Percentiles rank a stretch among this genome's conserved stretches.
Conservation (phyloP, 371 early-diverging fungal species). For the Haplosporangium sp. region DNA sequence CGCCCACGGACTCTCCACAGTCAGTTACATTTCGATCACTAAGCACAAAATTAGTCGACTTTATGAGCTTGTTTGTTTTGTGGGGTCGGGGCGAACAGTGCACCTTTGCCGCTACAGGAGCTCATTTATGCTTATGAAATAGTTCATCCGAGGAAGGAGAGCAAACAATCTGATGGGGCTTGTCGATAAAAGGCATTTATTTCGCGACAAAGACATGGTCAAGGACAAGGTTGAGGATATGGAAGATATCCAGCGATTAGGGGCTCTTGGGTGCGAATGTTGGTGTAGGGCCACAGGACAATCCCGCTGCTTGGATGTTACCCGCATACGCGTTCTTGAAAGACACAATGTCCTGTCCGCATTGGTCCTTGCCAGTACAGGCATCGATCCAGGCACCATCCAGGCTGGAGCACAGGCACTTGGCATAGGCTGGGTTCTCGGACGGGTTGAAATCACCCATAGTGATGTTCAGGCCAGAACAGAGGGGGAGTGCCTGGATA, state of each 20-base stretch:
- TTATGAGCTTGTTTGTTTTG: too few species aligned
- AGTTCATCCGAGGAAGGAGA: neutral
- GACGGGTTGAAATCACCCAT: constrained; percentile 19
- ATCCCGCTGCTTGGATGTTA: constrained; percentile 14
- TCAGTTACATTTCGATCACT: too few species aligned
- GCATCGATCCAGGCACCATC: constrained; percentile 37
- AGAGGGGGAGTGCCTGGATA: constrained; percentile 25
- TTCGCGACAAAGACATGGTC: neutral
- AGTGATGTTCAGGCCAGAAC: constrained; percentile 23
- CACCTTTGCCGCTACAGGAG: too few species aligned
- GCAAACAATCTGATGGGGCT: neutral
- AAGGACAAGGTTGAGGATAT: neutral
- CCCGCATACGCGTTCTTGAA: constrained; percentile 25
- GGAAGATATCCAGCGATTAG: too few species aligned
- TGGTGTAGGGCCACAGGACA: constrained; percentile 21
- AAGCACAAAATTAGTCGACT: too few species aligned
- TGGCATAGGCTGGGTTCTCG: constrained; percentile 13
- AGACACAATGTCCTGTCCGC: constrained; percentile 17
- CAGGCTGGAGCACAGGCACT: constrained; percentile 37
- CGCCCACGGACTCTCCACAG: too few species aligned
- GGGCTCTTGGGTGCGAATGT: constrained; percentile 8
- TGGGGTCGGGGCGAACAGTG: too few species aligned
- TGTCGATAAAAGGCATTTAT: neutral
- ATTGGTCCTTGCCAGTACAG: constrained; percentile 10
- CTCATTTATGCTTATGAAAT: neutral